These are phyloP conservation scores for Balakata baccata DNA, from an alignment of 345 rosid species.

Conservation along the genomic window DNA sequence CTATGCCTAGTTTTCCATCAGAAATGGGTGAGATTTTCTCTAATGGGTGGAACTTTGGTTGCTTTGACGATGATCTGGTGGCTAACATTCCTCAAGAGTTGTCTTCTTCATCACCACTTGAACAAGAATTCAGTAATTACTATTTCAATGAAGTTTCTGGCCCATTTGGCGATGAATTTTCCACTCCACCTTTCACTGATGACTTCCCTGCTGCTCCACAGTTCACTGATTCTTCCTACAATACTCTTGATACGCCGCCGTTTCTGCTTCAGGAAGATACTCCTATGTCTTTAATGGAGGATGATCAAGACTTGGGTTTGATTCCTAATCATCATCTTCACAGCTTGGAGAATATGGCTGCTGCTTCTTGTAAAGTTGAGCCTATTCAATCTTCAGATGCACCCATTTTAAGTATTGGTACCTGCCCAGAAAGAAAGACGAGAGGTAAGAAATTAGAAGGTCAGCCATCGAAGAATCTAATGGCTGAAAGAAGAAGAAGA, in stretches of 20 bases:
- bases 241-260: slow-evolving; percentile 37
- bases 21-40: slow-evolving; percentile 27
- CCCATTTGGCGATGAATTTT: slow-evolving; percentile 33
- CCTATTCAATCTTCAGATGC: slow-evolving; percentile 37
- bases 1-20: slow-evolving; percentile 22
- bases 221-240: slow-evolving; percentile 38
- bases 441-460: slow-evolving; percentile 35
- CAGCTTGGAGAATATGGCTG: slow-evolving; percentile 15
- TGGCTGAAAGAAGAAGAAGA: slow-evolving; percentile 45
- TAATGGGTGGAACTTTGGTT: slow-evolving; percentile 15
- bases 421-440: slow-evolving; percentile 31
- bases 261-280: slow-evolving; percentile 37
- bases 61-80: neutral
- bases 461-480: slow-evolving; percentile 40
- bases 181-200: slow-evolving; percentile 16
- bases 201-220: slow-evolving; percentile 28
- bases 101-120: slow-evolving; percentile 21
- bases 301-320: slow-evolving; percentile 29
- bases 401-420: slow-evolving; percentile 30
- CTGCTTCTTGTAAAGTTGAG: slow-evolving; percentile 38
- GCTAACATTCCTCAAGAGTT: slow-evolving; percentile 9
- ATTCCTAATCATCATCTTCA: slow-evolving; percentile 26
- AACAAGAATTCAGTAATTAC: slow-evolving; percentile 35
- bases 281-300: slow-evolving; percentile 33
- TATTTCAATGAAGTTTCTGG: slow-evolving; percentile 27